Percentiles rank a stretch among this genome's conserved stretches.
These are phyloP conservation scores for Aureobasidium sp. DNA, from an alignment of 2,329 filamentous ascomycete genomes.

Conservation along the genomic window DNA sequence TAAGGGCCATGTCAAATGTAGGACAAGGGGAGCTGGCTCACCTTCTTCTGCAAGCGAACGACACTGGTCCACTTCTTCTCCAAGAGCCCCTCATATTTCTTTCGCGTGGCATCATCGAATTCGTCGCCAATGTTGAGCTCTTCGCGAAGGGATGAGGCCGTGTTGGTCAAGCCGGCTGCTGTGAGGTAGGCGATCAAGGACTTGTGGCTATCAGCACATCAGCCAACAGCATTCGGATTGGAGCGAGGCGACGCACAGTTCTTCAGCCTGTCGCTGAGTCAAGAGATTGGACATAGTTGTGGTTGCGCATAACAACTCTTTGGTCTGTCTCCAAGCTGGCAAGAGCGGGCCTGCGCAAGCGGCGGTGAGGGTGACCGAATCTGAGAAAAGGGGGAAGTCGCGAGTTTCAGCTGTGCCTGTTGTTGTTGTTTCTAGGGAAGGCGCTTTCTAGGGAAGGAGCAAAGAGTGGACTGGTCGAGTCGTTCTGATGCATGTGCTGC, in stretches of 20 bases:
- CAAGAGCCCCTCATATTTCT: conserved; percentile 88
- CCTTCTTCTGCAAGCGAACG: conserved; percentile 92
- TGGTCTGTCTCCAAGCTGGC: background rate
- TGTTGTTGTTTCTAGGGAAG: background rate
- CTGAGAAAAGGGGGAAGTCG: background rate
- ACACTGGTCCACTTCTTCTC: conserved; percentile 99
- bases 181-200: conserved; percentile 84
- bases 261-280: conserved; percentile 75
- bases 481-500: background rate
- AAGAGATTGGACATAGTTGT: conserved; percentile 64
- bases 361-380: background rate
- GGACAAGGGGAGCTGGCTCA: conserved; percentile 25
- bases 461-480: background rate
- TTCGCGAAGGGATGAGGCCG: conserved; percentile 64
- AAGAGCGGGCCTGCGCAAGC: background rate
- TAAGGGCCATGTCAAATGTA: background rate
- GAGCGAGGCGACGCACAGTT: conserved; percentile 58
- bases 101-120: conserved; percentile 74
- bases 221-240: conserved; percentile 21
- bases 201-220: conserved; percentile 63
- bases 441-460: background rate
- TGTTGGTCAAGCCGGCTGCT: conserved; percentile 63
- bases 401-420: background rate
- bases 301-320: conserved; percentile 12
- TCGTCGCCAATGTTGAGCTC: conserved; percentile 65